These are phyloP conservation scores for Jamesozyma jinghongensis DNA, from an alignment of 805 yeast species.

Conservation along the genomic window DNA sequence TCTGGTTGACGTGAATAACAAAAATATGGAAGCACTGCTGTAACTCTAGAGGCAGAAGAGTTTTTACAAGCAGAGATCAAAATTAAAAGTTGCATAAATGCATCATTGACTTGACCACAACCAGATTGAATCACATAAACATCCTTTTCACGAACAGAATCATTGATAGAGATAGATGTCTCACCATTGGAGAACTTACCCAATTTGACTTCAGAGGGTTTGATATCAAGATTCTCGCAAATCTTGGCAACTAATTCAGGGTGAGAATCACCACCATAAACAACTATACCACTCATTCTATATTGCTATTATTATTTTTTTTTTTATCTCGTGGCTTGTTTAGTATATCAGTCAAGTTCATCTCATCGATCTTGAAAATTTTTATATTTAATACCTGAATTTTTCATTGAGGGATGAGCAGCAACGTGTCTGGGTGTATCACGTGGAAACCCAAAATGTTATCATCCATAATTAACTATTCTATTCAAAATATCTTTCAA, in stretches of 20 bases:
- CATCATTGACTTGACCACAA: conserved; percentile 82
- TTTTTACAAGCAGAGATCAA: conserved; percentile 88
- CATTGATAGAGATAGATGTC: conserved; percentile 74
- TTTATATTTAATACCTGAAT: too few relatives aligned
- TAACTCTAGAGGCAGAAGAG: conserved; percentile 80
- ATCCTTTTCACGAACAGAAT: conserved; percentile 92
- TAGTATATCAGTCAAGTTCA: neutral
- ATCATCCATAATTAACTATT: too few relatives aligned
- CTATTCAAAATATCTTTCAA: too few relatives aligned
- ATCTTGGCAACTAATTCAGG: conserved; percentile 67
- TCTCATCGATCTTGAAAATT: neutral
- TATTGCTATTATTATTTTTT: too few relatives aligned
- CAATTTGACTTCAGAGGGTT: conserved; percentile 55
- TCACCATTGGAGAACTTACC: conserved; percentile 85
- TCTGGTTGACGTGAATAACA: conserved; percentile 97
- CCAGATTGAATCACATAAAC: conserved; percentile 84
- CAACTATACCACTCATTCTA: conserved; percentile 44
- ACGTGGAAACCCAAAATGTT: too few relatives aligned
- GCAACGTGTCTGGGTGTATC: neutral
- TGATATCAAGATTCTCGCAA: conserved; percentile 67
- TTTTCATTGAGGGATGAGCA: neutral
- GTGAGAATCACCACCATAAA: conserved; percentile 87
- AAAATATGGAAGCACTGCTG: conserved; percentile 86
- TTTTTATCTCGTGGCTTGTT: neutral
- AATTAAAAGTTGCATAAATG: conserved; percentile 71